Conservation (phyloP, 1,284 basidiomycete genomes). For the Heimioporus punctisporus region DNA sequence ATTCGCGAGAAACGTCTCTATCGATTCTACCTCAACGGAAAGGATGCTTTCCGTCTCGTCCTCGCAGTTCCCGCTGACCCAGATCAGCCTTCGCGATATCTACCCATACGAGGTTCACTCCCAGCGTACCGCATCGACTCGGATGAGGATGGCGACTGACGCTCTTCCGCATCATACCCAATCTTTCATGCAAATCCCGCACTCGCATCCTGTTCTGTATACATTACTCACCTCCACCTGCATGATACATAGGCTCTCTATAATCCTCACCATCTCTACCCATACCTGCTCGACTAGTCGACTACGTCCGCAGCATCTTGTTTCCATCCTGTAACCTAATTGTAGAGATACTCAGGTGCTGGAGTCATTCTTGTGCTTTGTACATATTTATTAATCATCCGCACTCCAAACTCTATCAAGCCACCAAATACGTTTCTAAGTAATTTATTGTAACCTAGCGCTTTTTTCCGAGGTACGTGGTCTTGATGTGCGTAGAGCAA, state of each 20-base stretch:
- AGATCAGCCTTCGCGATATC: conserved; percentile 17
- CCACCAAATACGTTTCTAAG: conserved; percentile 6
- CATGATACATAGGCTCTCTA: conserved; percentile 11
- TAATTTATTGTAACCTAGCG: conserved; percentile 13
- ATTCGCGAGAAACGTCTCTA: conserved; percentile 94
- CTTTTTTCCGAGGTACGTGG: not conserved
- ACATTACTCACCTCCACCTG: conserved; percentile 10
- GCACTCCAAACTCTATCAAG: conserved; percentile 7
- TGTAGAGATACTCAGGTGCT: conserved; percentile 6
- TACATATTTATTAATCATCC: not conserved
- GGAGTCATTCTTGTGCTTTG: too few species aligned
- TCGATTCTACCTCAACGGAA: conserved; percentile 96
- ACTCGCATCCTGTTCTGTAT: conserved; percentile 7
- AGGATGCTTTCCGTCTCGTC: conserved; percentile 81
- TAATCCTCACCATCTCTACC: conserved; percentile 16
- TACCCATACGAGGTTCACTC: conserved; percentile 24
- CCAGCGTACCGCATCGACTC: conserved; percentile 38
- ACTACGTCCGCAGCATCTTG: not conserved
- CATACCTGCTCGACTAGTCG: conserved; percentile 7
- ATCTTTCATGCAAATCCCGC: not conserved
- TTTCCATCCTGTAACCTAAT: conserved; percentile 10
- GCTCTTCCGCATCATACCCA: conserved; percentile 16
- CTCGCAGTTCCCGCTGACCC: conserved; percentile 52
- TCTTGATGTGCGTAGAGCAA: not conserved
- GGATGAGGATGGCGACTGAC: conserved; percentile 46